Evolutionary conservation across 2,329 filamentous ascomycete species (phyloP).

Genomic region (Septoria petroselini): DNA sequence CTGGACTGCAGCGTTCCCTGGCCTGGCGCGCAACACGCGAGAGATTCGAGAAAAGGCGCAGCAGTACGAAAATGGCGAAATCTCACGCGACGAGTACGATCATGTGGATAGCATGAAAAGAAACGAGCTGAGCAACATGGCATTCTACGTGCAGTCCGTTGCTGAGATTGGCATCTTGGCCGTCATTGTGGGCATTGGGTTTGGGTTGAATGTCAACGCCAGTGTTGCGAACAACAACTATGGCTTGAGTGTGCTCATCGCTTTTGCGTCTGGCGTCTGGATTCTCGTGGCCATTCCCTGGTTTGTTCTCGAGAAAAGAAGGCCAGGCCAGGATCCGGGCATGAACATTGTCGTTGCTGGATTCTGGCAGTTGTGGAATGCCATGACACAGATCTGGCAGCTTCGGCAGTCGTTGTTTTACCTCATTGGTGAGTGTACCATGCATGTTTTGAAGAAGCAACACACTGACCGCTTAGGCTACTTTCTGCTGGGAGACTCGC

Average conservation of each 20-base stretch:
- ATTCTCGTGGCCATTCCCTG: conserved; percentile 62
- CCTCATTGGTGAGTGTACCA: conserved; percentile 52
- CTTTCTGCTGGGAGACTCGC: conserved; percentile 66
- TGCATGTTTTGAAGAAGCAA: no score
- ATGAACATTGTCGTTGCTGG: conserved; percentile 57
- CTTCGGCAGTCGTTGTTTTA: conserved; percentile 65
- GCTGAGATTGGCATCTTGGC: conserved; percentile 62
- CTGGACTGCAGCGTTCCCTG: conserved; percentile 64
- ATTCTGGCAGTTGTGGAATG: conserved; percentile 60
- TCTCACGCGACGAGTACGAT: conserved; percentile 60
- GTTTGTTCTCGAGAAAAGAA: conserved; percentile 63
- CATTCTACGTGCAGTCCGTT: conserved; percentile 62
- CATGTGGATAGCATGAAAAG: conserved; percentile 60
- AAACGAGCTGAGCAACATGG: conserved; percentile 61
- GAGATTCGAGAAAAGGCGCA: conserved; percentile 51
- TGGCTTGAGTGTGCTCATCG: conserved; percentile 63
- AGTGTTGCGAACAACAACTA: conserved; percentile 62
- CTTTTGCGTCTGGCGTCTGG: conserved; percentile 64
- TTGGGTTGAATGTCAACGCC: conserved; percentile 58
- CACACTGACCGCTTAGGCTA: no score
- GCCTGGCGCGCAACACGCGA: conserved; percentile 54
- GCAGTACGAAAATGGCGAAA: conserved; percentile 51
- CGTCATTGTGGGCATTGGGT: conserved; percentile 63
- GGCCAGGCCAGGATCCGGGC: conserved; percentile 56
- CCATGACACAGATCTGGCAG: conserved; percentile 59